These are phyloP conservation scores for Coccinonectria pachysandricola DNA, from an alignment of 2,329 filamentous ascomycete species.

Conservation along the genomic window DNA sequence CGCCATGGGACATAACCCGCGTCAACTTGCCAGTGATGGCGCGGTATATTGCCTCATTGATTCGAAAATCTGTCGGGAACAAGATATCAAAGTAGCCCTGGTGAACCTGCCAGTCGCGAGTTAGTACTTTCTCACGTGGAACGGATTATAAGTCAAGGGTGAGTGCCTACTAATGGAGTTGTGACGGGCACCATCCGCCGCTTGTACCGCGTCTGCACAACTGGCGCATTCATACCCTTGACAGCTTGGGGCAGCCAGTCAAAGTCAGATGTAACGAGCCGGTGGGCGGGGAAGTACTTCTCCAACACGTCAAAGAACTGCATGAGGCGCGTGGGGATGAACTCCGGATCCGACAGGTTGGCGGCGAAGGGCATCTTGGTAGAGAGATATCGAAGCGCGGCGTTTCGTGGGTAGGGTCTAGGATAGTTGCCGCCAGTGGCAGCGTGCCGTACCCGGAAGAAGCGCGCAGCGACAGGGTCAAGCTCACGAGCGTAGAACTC, in stretches of 20 bases:
- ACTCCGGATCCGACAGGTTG: constrained; percentile 77
- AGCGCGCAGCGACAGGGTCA: constrained; percentile 74
- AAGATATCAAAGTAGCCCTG: constrained; percentile 99
- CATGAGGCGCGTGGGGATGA: constrained; percentile 89
- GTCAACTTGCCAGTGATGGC: constrained; percentile 89
- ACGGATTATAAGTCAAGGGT: background rate
- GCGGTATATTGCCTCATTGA: constrained; percentile 85
- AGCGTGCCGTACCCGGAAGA: constrained; percentile 72
- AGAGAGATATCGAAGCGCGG: constrained; percentile 50
- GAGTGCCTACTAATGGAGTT: constrained; percentile 67
- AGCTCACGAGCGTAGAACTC: constrained; percentile 80
- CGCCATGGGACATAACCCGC: constrained; percentile 73
- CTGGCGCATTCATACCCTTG: constrained; percentile 78
- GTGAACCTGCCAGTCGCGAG: no score
- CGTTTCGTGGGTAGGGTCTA: constrained; percentile 46
- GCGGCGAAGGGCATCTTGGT: constrained; percentile 57
- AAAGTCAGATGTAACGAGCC: constrained; percentile 85
- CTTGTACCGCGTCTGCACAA: constrained; percentile 90
- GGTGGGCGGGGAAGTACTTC: constrained; percentile 80
- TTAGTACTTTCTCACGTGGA: no score
- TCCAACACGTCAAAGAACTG: constrained; percentile 91
- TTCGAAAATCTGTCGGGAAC: constrained; percentile 89
- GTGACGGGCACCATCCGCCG: constrained; percentile 78
- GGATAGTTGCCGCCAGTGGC: constrained; percentile 57
- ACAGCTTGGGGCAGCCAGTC: constrained; percentile 74